Evolutionary conservation across 176 grass and related monocot genomes (phyloP).

Genomic region (Oryza nivara): DNA sequence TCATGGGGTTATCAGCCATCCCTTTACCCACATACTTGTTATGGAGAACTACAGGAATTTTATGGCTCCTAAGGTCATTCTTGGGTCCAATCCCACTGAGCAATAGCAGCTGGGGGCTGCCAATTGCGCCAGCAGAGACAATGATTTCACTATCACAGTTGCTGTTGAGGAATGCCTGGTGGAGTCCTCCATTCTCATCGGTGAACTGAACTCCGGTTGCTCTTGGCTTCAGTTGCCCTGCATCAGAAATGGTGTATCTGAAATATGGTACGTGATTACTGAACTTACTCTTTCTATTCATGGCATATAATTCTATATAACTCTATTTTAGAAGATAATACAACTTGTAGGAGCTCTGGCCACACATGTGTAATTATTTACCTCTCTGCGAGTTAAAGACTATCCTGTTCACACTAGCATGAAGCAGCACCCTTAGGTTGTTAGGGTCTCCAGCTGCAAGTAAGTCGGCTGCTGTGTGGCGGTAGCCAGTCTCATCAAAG

Average conservation of each 20-base stretch:
- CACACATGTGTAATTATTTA: slow-evolving; percentile 33
- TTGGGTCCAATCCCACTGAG: slow-evolving; percentile 81
- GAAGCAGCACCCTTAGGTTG: slow-evolving; percentile 72
- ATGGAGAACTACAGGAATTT: slow-evolving; percentile 63
- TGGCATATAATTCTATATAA: slow-evolving; percentile 7
- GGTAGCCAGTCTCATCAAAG: slow-evolving; percentile 72
- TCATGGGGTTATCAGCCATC: slow-evolving; percentile 90
- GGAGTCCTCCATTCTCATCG: slow-evolving; percentile 64
- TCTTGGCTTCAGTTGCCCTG: slow-evolving; percentile 50
- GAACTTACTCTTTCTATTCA: slow-evolving; percentile 22
- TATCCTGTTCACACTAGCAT: slow-evolving; percentile 73
- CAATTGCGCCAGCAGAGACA: slow-evolving; percentile 68
- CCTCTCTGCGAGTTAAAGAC: slow-evolving; percentile 55
- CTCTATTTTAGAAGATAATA: slow-evolving; percentile 3
- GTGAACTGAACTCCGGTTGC: slow-evolving; percentile 69
- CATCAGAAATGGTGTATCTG: slow-evolving; percentile 36
- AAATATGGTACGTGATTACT: slow-evolving; percentile 23
- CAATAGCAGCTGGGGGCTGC: slow-evolving; percentile 72
- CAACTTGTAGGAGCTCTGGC: slow-evolving; percentile 8
- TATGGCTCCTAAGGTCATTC: slow-evolving; percentile 68
- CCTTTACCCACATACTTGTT: slow-evolving; percentile 77
- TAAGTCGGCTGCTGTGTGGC: slow-evolving; percentile 81
- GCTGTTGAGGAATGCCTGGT: slow-evolving; percentile 54
- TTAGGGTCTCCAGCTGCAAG: slow-evolving; percentile 65
- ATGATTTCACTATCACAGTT: slow-evolving; percentile 61